These are phyloP conservation scores for Microdochium paspali DNA, from an alignment of 2,329 filamentous ascomycete species.

Conservation along the genomic window DNA sequence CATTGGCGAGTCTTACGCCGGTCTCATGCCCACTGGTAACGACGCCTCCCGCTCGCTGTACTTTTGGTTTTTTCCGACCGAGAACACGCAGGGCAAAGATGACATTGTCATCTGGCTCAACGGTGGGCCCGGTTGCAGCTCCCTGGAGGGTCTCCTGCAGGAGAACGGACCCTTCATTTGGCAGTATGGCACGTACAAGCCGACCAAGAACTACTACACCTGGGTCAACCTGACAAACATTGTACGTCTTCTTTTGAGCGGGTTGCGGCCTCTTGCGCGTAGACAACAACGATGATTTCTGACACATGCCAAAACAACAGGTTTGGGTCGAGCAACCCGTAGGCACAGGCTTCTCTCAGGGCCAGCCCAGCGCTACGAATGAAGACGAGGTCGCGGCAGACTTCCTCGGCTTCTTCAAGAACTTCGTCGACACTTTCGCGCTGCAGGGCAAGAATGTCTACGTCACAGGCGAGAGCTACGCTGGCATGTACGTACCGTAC, in stretches of 20 bases:
- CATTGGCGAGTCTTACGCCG: slow-evolving; percentile 48
- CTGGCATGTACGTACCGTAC: slow-evolving; percentile 60
- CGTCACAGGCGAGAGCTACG: slow-evolving; percentile 65
- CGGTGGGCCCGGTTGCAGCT: slow-evolving; percentile 29
- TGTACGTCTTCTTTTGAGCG: too few relatives aligned
- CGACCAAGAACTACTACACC: slow-evolving; percentile 41
- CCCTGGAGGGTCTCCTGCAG: slow-evolving; percentile 47
- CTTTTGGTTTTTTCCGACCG: slow-evolving; percentile 43
- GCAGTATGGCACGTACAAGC: slow-evolving; percentile 44
- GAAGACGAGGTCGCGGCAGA: slow-evolving; percentile 44
- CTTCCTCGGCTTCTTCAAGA: slow-evolving; percentile 53
- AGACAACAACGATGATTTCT: background rate
- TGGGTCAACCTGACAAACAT: slow-evolving; percentile 53
- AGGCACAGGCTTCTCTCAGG: slow-evolving; percentile 4
- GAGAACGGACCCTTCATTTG: slow-evolving; percentile 50
- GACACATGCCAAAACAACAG: background rate
- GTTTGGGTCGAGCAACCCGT: slow-evolving; percentile 47
- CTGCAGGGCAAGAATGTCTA: slow-evolving; percentile 61
- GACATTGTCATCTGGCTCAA: slow-evolving; percentile 39
- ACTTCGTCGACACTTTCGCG: slow-evolving; percentile 64
- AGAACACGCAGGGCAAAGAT: slow-evolving; percentile 25
- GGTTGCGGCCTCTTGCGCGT: slow-evolving; percentile 17
- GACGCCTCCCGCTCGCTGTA: slow-evolving; percentile 29
- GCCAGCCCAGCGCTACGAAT: slow-evolving; percentile 35
- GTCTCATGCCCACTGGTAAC: slow-evolving; percentile 43